Base-by-base conservation (phyloP, 31 red algal genomes). In the Endocladia muricata region DNA sequence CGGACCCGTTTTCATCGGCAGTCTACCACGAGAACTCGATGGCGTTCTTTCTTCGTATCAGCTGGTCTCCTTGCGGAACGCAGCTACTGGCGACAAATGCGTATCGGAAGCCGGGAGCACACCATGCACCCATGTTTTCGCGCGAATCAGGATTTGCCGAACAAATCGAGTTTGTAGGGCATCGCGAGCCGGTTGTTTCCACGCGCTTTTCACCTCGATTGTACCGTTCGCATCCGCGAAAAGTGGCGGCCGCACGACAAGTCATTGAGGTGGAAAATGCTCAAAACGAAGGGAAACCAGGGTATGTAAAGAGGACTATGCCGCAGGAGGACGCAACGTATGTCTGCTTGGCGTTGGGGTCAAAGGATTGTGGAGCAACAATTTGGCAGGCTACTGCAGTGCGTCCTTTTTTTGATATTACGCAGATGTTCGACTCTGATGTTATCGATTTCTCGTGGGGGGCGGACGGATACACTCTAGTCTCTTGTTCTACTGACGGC, bases 401-500 rank as follows among this genome's bases (percentile, higher is more conserved):
- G 1, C 41, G 61, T 37, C 94, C 88, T 4, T 97, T 92, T 65
- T 73, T 97, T 59, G 82, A 84, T 37, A 77, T 97, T 31, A 78
- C 68, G 21, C 49, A 92, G 30, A 62, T 88, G 73, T 97, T 97
- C 64, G 88, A 89, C 73, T 67, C 41, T 8, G 88, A 97, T 60
- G 89, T 97, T 15, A 76, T 93, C 54, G 94, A 97, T 66, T 69
- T 97, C 17, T 61, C 82, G 29, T 97, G 94, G 94, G 88, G 84
- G 2, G 68, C 89, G 2, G 94, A 91, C 54, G 94, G 94, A 5
- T 86, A 92, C 69, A 79, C 89, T 7, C 40, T 97, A 25, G 84
- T 89, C 11, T 84, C 94, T 0, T 97, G 89, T 48, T 97, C 88
- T 19, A 88, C 88, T 5, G 88, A 92, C 69, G 89, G 94, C 13